These are phyloP conservation scores for Solanum pimpinellifolium DNA, from an alignment of 257 asterid species.

Conservation along the genomic window DNA sequence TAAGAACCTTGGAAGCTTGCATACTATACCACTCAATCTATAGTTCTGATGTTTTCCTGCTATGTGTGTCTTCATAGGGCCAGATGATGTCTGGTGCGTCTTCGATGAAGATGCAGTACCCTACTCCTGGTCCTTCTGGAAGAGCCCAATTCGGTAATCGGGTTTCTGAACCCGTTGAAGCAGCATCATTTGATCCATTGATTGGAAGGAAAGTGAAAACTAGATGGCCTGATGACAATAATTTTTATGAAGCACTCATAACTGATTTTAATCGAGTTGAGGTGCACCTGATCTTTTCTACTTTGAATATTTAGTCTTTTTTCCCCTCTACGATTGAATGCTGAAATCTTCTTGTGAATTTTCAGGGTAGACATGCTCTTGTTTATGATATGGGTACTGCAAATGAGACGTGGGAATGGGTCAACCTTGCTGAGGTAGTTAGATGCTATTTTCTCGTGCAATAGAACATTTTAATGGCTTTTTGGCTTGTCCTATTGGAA, in stretches of 20 bases:
- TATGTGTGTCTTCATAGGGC: slow-evolving; percentile 29
- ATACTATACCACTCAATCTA: neutral
- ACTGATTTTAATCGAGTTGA: slow-evolving; percentile 41
- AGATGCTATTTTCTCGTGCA: slow-evolving; percentile 4
- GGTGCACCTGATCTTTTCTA: slow-evolving; percentile 22
- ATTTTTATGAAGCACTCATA: slow-evolving; percentile 62
- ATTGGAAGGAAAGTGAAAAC: slow-evolving; percentile 57
- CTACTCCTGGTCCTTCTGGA: slow-evolving; percentile 56
- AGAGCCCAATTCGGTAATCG: slow-evolving; percentile 70
- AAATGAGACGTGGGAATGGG: slow-evolving; percentile 69
- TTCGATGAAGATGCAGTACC: slow-evolving; percentile 56
- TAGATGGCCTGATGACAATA: slow-evolving; percentile 86
- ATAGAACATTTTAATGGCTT: neutral
- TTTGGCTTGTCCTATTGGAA: neutral
- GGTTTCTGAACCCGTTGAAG: slow-evolving; percentile 32
- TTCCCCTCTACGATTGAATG: neutral
- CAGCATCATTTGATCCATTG: slow-evolving; percentile 39
- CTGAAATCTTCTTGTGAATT: neutral
- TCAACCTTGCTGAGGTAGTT: slow-evolving; percentile 65
- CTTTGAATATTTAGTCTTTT: slow-evolving; percentile 3
- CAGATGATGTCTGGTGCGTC: slow-evolving; percentile 49
- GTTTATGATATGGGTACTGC: slow-evolving; percentile 50
- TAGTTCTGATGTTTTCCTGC: slow-evolving; percentile 6
- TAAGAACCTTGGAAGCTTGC: slow-evolving; percentile 9
- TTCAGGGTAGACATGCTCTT: slow-evolving; percentile 63